Base-by-base conservation (phyloP, 352 stramenopile genomes). In the Phytopythium mirpurense region DNA sequence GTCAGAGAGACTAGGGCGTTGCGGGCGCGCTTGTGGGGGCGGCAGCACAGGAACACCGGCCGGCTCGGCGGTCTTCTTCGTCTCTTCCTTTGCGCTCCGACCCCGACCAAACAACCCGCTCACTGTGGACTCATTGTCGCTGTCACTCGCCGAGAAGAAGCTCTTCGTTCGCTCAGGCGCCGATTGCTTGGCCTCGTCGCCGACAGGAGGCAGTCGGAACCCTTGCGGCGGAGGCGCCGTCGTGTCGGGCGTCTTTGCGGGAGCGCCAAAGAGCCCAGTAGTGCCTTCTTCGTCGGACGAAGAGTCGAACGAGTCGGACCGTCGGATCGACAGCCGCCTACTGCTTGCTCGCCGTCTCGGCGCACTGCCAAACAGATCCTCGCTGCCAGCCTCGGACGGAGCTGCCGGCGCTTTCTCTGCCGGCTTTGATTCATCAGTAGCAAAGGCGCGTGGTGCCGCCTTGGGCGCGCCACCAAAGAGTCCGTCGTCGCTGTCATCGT, bases 401-500 rank as follows among this genome's bases (percentile, higher is more conserved):
- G 51, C 46, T 18, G 65, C 65, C 9, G 78, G 55, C 37, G 78
- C 70, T 15, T 57, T 62, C 57, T 53, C 36, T 11, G 42, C 59
- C 27, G 63, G 58, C 23, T 67, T 69, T 3, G 51, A 18, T 45
- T 65, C 54, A 23, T 76, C 63, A 0, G 63, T 67, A 23, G 67
- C 63, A 34, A 69, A 68, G 10, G 61, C 53, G 9, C 57, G 63
- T 0, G 64, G 44, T 19, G 70, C 59, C 2, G 34, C 26, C 40
- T 51, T 42, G 0, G 68, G 62, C 1, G 68, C 40, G 0, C 59
- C 55, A 2, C 77, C 75, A 52, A 88, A 90, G 4, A 90, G 55
- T 8, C 69, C 74, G n/a, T 62, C 67, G 26, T 88, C 78, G 31
- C 68, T 81, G 40, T 87, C 77, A 40, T 63, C 59, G 32, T 82